Base-by-base conservation (phyloP, 345 rosid genomes). In the Carallia pectinifolia region DNA sequence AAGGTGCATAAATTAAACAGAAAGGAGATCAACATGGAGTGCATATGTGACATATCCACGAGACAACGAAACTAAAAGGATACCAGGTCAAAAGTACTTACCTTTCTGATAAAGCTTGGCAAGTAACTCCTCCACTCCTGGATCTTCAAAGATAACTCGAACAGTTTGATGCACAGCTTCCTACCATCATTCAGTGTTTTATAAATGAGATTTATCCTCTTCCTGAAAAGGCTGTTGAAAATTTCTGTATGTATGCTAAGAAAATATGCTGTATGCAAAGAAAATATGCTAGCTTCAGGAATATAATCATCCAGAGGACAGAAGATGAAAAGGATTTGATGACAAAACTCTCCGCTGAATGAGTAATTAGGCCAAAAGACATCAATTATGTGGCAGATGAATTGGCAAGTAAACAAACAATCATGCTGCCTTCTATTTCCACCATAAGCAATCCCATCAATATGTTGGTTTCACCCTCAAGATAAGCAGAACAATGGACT, bases 31-130 rank as follows among this genome's bases (percentile, higher is more conserved):
- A 33, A 19, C 17, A 3, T 9, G 40, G 27, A 30, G 6, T 34
- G 39, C 23, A 30, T 17, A 38, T 30, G 38, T 19, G 56, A 37
- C 38, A n/a, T 9, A 71, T 34, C 53, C n/a, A n/a, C 23, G 10
- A 29, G 31, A 67, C 64, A 58, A 18, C 6, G 29, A 34, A 1
- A 36, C 34, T 17, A 4, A 31, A 23, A 9, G 30, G 16, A 4
- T 40, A 44, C 64, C 29, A 33, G 37, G 55, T 47, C 48, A 72
- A 65, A 61, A 38, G 7, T 18, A 59, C 40, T 9, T 80, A 90
- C 99, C 99, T 87, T 80, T 90, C 16, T 88, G 99, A 85, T 92
- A 95, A 79, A 92, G 92, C 85, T 92, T 95, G 72, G 83, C 94
- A 76, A 95, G 90, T 79, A 95, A 79, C 74, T 90, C 96, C 76